Evolutionary conservation across 2,329 filamentous ascomycete genomes (phyloP).

Genomic region (Colletotrichum cuscutae): DNA sequence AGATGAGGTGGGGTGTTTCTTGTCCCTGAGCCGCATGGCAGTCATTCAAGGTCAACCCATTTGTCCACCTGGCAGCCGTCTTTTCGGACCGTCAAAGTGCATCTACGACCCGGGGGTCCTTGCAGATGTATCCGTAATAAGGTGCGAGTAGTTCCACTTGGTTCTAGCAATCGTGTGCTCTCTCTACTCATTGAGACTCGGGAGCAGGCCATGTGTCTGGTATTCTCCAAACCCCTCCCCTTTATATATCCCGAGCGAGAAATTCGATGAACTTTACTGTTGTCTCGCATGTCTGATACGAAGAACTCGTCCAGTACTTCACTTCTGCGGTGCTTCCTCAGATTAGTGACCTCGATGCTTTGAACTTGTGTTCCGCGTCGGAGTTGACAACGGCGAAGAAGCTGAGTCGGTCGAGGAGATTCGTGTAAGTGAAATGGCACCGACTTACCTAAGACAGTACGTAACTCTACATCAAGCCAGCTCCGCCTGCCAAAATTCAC

Average conservation of each 20-base stretch:
- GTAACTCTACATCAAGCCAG: constrained; percentile 1
- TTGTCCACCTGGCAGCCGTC: background rate
- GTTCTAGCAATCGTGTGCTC: background rate
- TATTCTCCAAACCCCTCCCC: background rate
- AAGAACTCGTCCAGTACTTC: background rate
- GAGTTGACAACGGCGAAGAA: background rate
- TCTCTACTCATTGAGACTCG: background rate
- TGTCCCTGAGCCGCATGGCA: background rate
- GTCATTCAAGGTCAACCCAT: background rate
- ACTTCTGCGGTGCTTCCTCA: background rate
- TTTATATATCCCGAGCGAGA: background rate
- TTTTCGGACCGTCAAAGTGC: background rate
- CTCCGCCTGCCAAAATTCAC: background rate
- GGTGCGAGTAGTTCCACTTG: background rate
- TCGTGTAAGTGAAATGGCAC: background rate
- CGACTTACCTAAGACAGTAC: constrained; percentile 13
- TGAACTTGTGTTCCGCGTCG: background rate
- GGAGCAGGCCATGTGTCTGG: background rate
- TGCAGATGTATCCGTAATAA: background rate
- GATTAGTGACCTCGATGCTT: background rate
- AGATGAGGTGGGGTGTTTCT: background rate
- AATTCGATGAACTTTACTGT: background rate
- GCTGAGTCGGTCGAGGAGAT: background rate
- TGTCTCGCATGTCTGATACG: background rate
- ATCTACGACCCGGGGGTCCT: background rate